Evolutionary conservation across 179 eudicot genomes (phyloP).

Genomic region (Patellifolia procumbens): DNA sequence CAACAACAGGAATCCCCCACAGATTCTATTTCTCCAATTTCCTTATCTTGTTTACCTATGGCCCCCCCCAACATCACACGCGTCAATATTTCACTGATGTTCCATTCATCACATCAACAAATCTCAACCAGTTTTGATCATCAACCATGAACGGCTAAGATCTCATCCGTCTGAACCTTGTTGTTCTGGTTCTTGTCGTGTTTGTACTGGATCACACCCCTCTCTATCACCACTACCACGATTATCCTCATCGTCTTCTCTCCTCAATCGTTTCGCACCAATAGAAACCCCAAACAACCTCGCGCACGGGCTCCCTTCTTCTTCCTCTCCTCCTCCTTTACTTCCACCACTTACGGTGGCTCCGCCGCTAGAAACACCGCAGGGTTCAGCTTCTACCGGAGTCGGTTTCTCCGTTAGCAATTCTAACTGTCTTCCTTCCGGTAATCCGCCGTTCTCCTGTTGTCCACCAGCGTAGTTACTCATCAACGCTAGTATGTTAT

Average conservation of each 20-base stretch:
- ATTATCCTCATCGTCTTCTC: constrained; percentile 30
- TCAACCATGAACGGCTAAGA: neutral
- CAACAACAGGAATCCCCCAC: constrained; percentile 1
- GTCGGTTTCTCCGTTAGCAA: constrained; percentile 30
- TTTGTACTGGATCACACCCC: constrained; percentile 1
- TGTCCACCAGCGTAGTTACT: constrained; percentile 45
- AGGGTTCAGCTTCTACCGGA: constrained; percentile 5
- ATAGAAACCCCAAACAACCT: constrained; percentile 67
- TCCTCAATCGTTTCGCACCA: constrained; percentile 56
- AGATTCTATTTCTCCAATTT: neutral
- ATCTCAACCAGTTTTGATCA: neutral
- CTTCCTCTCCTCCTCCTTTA: constrained; percentile 26
- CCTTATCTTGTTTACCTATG: neutral
- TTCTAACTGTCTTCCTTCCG: constrained; percentile 37
- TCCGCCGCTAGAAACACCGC: constrained; percentile 29
- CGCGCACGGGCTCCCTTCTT: constrained; percentile 35
- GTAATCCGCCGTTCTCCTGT: constrained; percentile 30
- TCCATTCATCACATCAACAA: neutral
- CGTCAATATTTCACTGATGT: neutral
- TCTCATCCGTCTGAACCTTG: constrained; percentile 18
- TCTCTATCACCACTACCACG: constrained; percentile 16
- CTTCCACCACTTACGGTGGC: constrained; percentile 32
- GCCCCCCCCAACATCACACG: constrained; percentile 10
- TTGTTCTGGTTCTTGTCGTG: constrained; percentile 6
- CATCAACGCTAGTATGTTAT: constrained; percentile 52